Percentiles rank a stretch among this genome's conserved stretches.
Conservation (phyloP, 1,139 yeast species). For the Protomyces inouyei region DNA sequence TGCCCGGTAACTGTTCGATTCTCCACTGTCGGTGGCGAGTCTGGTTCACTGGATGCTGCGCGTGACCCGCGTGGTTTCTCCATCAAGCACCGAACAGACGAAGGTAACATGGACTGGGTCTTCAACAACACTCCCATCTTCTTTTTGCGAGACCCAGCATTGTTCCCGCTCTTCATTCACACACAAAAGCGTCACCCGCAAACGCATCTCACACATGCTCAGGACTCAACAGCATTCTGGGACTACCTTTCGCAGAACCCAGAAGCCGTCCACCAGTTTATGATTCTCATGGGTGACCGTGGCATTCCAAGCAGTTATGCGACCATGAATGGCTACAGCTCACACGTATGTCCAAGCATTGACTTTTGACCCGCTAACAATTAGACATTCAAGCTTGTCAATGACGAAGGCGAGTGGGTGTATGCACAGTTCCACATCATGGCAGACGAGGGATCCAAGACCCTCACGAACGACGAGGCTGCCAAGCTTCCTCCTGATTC, state of each 20-base stretch:
- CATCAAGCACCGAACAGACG: conserved; percentile 77
- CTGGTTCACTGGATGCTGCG: conserved; percentile 77
- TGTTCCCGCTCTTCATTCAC: conserved; percentile 85
- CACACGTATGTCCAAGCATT: conserved; percentile 35
- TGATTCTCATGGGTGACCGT: conserved; percentile 62
- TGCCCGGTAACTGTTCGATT: conserved; percentile 70
- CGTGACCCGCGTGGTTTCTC: conserved; percentile 90
- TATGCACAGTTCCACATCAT: conserved; percentile 65
- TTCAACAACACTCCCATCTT: conserved; percentile 87
- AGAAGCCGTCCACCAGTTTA: conserved; percentile 60
- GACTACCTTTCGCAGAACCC: conserved; percentile 62
- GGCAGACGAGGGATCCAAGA: conserved; percentile 61
- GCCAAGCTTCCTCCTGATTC: conserved; percentile 57
- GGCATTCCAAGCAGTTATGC: conserved; percentile 66
- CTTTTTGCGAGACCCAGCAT: conserved; percentile 78
- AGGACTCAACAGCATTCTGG: conserved; percentile 68
- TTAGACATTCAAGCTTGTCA: conserved; percentile 69
- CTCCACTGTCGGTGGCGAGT: conserved; percentile 86
- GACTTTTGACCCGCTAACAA: no score
- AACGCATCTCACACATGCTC: conserved; percentile 54
- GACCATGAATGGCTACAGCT: conserved; percentile 69
- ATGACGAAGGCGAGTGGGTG: conserved; percentile 56
- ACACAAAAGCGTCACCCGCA: conserved; percentile 84
- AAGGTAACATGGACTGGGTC: conserved; percentile 83
- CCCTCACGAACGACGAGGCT: conserved; percentile 55